These are phyloP conservation scores for Trematosphaeria pertusa DNA, from an alignment of 2,329 filamentous ascomycete species.

Conservation along the genomic window DNA sequence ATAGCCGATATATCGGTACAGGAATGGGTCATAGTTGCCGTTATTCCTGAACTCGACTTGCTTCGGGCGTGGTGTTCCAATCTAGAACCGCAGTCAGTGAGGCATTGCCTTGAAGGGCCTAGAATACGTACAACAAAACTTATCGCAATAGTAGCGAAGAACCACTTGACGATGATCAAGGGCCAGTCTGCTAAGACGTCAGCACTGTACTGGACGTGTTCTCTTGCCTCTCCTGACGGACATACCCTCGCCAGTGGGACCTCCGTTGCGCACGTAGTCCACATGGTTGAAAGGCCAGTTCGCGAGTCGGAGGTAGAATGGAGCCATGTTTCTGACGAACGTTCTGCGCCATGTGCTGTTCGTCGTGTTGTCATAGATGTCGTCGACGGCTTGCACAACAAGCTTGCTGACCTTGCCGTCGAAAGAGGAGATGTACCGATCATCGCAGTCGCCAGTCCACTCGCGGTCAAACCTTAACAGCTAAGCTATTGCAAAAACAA, in stretches of 20 bases:
- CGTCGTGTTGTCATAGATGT: conserved; percentile 22
- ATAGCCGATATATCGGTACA: conserved; percentile 39
- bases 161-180: conserved; percentile 38
- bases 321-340: conserved; percentile 22
- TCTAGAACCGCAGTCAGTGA: conserved; percentile 20
- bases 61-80: conserved; percentile 26
- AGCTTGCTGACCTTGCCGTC: conserved; percentile 23
- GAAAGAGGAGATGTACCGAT: conserved; percentile 22
- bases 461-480: conserved; percentile 32
- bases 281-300: conserved; percentile 26
- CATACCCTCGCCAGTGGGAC: conserved; percentile 26
- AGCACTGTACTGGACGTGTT: too few relatives aligned
- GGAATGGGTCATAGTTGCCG: conserved; percentile 35
- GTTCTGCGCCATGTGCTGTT: conserved; percentile 24
- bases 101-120: too few relatives aligned
- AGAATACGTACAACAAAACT: conserved; percentile 26
- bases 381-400: conserved; percentile 25
- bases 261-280: conserved; percentile 28
- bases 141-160: conserved; percentile 32
- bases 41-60: conserved; percentile 24
- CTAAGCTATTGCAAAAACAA: too few relatives aligned
- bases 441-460: conserved; percentile 21
- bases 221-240: too few relatives aligned
- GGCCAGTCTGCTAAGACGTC: conserved; percentile 24
- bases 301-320: conserved; percentile 22